Conservation (phyloP, 805 yeast species). For the Scheffersomyces coipomensis region DNA sequence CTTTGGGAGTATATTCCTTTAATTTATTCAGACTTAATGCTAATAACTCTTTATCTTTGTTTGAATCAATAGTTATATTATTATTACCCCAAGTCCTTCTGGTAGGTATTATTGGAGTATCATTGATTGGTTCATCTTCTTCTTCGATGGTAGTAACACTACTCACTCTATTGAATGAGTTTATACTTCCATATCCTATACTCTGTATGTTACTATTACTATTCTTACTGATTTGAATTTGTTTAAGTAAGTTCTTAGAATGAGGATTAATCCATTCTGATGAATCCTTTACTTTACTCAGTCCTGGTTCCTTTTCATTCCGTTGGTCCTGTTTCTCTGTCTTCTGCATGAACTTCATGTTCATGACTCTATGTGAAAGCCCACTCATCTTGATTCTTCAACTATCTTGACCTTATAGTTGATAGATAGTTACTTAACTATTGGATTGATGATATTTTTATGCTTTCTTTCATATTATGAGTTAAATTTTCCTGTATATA, state of each 20-base stretch:
- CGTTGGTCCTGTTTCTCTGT: conserved; percentile 31
- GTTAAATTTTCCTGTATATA: no score
- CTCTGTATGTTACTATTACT: conserved; percentile 17
- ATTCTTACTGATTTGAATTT: conserved; percentile 18
- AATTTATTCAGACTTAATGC: background rate
- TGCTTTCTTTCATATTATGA: no score
- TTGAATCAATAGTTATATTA: background rate
- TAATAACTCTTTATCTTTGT: background rate
- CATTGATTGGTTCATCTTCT: conserved; percentile 1
- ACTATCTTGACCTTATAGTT: no score
- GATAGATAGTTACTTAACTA: no score
- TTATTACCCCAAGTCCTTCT: conserved; percentile 14
- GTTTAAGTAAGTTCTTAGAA: conserved; percentile 21
- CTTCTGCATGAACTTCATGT: conserved; percentile 67
- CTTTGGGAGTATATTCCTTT: background rate
- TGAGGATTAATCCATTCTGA: conserved; percentile 53
- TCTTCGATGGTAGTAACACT: no score
- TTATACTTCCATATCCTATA: conserved; percentile 43
- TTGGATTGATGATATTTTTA: no score
- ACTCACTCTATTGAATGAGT: conserved; percentile 11
- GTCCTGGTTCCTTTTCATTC: conserved; percentile 30
- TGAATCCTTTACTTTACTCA: conserved; percentile 42
- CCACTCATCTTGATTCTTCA: no score
- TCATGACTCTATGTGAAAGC: conserved; percentile 68
- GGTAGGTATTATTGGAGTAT: conserved; percentile 1